Evolutionary conservation across 495 filamentous ascomycete genomes (phyloP).

Genomic region (Daldinia childiae): DNA sequence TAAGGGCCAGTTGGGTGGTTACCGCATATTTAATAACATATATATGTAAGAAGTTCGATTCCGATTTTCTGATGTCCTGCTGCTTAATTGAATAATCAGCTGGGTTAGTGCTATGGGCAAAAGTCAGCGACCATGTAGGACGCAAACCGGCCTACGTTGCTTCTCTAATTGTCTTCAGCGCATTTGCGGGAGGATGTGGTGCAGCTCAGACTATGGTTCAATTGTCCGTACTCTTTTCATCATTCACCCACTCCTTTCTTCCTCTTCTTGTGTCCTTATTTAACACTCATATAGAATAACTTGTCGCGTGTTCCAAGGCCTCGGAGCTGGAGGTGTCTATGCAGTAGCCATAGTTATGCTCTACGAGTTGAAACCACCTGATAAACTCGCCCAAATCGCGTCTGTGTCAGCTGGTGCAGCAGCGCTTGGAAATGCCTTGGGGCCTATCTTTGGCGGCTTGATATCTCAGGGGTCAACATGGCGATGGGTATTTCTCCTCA

Average conservation of each 20-base stretch:
- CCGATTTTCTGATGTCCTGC: too few species aligned
- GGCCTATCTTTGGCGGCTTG: conserved; percentile 42
- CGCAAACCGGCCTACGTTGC: conserved; percentile 19
- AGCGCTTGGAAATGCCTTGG: conserved; percentile 24
- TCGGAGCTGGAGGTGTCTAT: neutral
- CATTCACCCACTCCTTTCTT: neutral
- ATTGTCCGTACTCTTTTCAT: conserved; percentile 18
- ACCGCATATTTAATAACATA: conserved; percentile 61
- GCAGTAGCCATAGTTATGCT: conserved; percentile 10
- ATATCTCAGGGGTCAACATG: conserved; percentile 42
- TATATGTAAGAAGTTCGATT: conserved; percentile 42
- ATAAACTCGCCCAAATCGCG: neutral
- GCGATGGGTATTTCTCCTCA: conserved; percentile 52
- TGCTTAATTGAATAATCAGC: neutral
- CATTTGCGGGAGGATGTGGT: conserved; percentile 37
- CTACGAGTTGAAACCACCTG: conserved; percentile 2
- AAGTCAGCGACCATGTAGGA: conserved; percentile 37
- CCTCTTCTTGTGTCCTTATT: neutral
- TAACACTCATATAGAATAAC: neutral
- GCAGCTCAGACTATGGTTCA: conserved; percentile 38
- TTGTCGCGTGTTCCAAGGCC: neutral
- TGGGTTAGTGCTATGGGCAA: conserved; percentile 15
- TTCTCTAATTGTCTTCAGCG: conserved; percentile 26
- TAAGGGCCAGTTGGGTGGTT: conserved; percentile 58
- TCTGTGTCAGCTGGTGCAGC: neutral